Evolutionary conservation across 2,329 filamentous ascomycete species (phyloP), one percentile per base, ranked within the genome.

Genomic region (Penicillium sp.): DNA sequence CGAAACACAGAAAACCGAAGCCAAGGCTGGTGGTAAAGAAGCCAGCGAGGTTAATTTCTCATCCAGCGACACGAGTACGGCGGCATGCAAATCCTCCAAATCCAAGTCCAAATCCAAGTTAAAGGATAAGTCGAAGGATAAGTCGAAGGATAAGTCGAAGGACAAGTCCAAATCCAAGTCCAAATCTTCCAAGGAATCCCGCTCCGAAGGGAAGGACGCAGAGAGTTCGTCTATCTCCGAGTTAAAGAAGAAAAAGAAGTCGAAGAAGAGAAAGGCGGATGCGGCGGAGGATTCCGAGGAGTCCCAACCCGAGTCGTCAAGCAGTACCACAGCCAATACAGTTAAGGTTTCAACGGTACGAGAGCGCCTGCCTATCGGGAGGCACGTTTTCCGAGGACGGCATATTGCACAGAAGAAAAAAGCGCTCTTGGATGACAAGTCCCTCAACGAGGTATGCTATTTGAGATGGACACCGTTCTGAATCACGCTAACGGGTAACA

Each of bases 331-430:
- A 53, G 70, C 72, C 23, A 67, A 66, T 48, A 72, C 67, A 52
- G 73, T 60, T 31, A 70, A 69, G 42, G 73, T 72, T 46, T 74
- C 71, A 40, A 75, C 75, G 25, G 78, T 73, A 50, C 73, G 67
- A 72, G 70, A 67, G 72, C 78, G 53, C 37, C 63, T 58, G 31
- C 70, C 71, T 18, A 75, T 79, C 24, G 82, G 79, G 42, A 81
- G 89, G 56, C 88, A 91, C 66, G 81, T 87, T 47, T 82, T 91
- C 41, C 78, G 92, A 55, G 83, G 88, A 58, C 80, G 89, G 52
- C 89, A 91, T 69, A 95, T 97, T 63, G 86, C 86, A 49, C 88
- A 93, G 61, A 97, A 97, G 76, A 84, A 83, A 62, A 82, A 86
- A 74, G 90, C 91, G 2, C 81, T 90, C 50, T 80, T 89, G 74